Evolutionary conservation across 2,329 filamentous ascomycete genomes (phyloP).

Genomic region (Xylaria sp.): DNA sequence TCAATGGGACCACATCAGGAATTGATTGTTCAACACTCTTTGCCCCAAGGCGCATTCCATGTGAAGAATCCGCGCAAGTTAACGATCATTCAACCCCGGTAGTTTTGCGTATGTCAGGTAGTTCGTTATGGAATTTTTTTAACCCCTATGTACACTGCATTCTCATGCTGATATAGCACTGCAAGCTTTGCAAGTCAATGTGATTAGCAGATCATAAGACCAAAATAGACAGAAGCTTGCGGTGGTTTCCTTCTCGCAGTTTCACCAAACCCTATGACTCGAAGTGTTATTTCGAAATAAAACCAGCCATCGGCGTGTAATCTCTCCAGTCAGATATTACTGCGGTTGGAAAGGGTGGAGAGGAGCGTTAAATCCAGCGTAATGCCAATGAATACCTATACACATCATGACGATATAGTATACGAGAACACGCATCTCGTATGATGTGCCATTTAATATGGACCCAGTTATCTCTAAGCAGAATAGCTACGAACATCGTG

Average conservation of each 20-base stretch:
- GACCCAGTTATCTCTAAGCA: slow-evolving; percentile 3
- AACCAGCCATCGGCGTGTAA: neutral
- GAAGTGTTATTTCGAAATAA: neutral
- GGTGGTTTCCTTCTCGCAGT: neutral
- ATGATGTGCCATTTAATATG: neutral
- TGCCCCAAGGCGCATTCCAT: neutral
- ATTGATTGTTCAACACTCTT: neutral
- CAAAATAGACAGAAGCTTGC: too few species aligned
- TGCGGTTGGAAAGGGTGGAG: neutral
- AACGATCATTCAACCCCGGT: neutral
- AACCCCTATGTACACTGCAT: neutral
- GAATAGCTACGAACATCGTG: neutral
- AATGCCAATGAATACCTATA: neutral
- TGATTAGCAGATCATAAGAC: neutral
- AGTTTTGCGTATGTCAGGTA: neutral
- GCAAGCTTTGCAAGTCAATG: neutral
- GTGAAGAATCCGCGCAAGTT: neutral
- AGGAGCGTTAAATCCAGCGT: neutral
- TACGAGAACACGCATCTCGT: neutral
- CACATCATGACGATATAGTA: neutral
- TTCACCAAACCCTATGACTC: neutral
- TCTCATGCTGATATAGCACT: neutral
- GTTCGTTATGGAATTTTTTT: too few species aligned
- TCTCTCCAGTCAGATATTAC: neutral
- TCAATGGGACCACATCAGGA: neutral